A percentile compares a stretch with the other conserved stretches of the same genome.
Conservation (phyloP, 2,329 filamentous ascomycete species). For the Kalaharituber pfeilii region DNA sequence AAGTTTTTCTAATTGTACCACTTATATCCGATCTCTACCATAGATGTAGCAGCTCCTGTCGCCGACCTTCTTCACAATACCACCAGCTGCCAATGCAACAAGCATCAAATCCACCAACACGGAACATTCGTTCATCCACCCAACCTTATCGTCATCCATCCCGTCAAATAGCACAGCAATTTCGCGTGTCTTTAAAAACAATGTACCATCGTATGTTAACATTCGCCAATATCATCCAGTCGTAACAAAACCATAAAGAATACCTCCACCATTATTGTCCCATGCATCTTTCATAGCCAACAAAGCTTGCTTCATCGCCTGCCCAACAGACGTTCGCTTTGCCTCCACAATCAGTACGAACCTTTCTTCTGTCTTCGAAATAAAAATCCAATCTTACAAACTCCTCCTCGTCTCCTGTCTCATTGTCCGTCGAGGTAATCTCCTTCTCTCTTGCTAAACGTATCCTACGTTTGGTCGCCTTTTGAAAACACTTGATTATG, state of each 20-base stretch:
- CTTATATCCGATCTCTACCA: too few relatives aligned
- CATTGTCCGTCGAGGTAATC: not conserved
- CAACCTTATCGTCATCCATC: too few relatives aligned
- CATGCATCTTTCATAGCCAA: slow-evolving; percentile 8
- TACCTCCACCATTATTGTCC: slow-evolving; percentile 5
- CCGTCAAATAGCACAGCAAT: too few relatives aligned
- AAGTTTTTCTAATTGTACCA: too few relatives aligned
- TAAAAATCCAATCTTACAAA: slow-evolving; percentile 4
- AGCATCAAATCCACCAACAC: too few relatives aligned
- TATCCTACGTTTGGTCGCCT: not conserved
- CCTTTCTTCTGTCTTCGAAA: not conserved
- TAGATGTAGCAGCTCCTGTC: too few relatives aligned
- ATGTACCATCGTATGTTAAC: too few relatives aligned
- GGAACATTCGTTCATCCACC: too few relatives aligned
- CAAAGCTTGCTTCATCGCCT: slow-evolving; percentile 9
- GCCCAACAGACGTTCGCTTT: slow-evolving; percentile 2
- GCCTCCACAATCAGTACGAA: slow-evolving; percentile 7
- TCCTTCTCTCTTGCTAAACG: slow-evolving; percentile 5
- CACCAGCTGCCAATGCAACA: too few relatives aligned
- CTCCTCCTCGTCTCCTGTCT: not conserved
- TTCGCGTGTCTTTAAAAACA: too few relatives aligned
- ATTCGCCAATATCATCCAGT: too few relatives aligned
- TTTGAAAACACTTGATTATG: not conserved
- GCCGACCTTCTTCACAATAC: too few relatives aligned
- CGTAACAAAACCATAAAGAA: slow-evolving; percentile 8